These are phyloP conservation scores for Periconia sp. DNA, from an alignment of 2,329 filamentous ascomycete species.

Conservation along the genomic window DNA sequence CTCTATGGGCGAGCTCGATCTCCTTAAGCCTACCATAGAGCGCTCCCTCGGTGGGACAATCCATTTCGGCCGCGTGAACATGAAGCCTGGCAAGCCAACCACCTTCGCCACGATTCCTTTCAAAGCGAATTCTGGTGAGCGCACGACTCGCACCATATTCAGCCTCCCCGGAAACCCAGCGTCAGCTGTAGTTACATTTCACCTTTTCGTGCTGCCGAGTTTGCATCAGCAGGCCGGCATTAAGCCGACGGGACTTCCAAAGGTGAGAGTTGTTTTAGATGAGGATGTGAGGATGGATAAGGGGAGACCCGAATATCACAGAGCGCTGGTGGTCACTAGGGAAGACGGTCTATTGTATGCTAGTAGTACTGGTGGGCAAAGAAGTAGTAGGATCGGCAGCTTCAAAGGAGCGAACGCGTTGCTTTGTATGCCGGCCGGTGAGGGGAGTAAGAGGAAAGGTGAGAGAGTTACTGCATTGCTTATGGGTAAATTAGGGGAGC, in stretches of 20 bases:
- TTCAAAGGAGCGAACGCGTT: slow-evolving; percentile 87
- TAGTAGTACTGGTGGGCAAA: slow-evolving; percentile 84
- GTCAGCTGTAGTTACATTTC: slow-evolving; percentile 88
- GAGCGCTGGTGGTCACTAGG: slow-evolving; percentile 72
- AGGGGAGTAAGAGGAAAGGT: slow-evolving; percentile 71
- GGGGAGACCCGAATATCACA: slow-evolving; percentile 85
- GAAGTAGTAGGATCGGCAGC: slow-evolving; percentile 89
- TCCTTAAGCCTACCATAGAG: slow-evolving; percentile 95
- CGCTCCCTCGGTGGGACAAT: slow-evolving; percentile 87
- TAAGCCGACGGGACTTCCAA: slow-evolving; percentile 70
- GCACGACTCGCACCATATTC: slow-evolving; percentile 76
- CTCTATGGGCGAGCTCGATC: slow-evolving; percentile 96
- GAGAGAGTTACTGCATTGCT: slow-evolving; percentile 77
- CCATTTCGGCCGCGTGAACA: slow-evolving; percentile 92
- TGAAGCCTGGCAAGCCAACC: slow-evolving; percentile 98
- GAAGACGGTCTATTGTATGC: slow-evolving; percentile 73
- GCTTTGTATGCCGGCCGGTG: slow-evolving; percentile 72
- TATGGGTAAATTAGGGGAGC: slow-evolving; percentile 59
- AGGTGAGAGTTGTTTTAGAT: slow-evolving; percentile 71
- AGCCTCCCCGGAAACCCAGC: slow-evolving; percentile 93
- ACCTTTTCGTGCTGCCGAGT: slow-evolving; percentile 90
- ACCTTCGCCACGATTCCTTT: slow-evolving; percentile 89
- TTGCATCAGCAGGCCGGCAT: slow-evolving; percentile 79
- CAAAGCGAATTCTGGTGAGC: slow-evolving; percentile 59
- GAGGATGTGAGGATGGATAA: slow-evolving; percentile 77